phyloP scores from a whole-genome alignment of 129 eudicot species.

The Lactuca sativa region DNA sequence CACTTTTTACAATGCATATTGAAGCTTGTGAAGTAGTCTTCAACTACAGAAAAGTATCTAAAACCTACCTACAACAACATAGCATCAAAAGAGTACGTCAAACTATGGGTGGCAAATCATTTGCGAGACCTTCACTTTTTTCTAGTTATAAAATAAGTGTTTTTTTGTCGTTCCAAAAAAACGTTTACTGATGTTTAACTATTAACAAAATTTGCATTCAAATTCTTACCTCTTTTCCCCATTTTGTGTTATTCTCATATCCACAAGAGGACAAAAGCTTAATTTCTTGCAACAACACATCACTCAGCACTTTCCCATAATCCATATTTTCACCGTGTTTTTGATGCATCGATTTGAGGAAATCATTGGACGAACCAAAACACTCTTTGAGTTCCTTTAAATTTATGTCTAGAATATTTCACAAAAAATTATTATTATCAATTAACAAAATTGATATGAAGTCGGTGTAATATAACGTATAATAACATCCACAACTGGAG shows the following conservation, averaged over 20 bases:
- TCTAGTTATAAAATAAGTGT: not conserved
- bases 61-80: constrained; percentile 13
- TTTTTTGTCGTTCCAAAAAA: no score
- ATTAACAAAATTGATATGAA: constrained; percentile 4
- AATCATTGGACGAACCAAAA: constrained; percentile 45
- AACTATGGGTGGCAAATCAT: not conserved
- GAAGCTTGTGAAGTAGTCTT: constrained; percentile 54
- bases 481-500: no score
- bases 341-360: constrained; percentile 32
- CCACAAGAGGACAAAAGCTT: constrained; percentile 38
- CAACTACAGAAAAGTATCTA: constrained; percentile 38
- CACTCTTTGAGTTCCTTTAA: constrained; percentile 17
- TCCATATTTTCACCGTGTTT: constrained; percentile 1
- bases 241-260: constrained; percentile 43
- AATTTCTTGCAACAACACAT: constrained; percentile 25
- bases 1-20: constrained; percentile 47
- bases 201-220: not conserved
- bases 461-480: not conserved
- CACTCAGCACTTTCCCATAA: constrained; percentile 5
- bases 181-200: not conserved
- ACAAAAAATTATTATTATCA: not conserved
- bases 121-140: not conserved
- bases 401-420: constrained; percentile 17
- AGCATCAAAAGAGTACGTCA: not conserved
- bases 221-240: constrained; percentile 56